Percentiles rank a stretch among this genome's conserved stretches.
Conservation (phyloP, 345 rosid genomes). For the Aegle marmelos region DNA sequence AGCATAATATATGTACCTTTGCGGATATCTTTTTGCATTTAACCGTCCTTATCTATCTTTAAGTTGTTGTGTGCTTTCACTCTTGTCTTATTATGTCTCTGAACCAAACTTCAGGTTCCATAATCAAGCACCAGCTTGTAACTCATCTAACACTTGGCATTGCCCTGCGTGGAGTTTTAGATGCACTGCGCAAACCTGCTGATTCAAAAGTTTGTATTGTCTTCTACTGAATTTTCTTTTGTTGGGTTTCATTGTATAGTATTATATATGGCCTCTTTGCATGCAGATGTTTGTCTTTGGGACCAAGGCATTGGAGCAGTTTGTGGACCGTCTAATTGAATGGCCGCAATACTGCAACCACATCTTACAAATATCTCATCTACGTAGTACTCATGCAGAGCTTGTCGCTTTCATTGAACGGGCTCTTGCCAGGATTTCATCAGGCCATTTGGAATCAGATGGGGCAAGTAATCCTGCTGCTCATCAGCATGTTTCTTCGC, state of each 20-base stretch:
- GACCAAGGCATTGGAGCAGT: constrained; percentile 92
- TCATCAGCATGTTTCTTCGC: constrained; percentile 51
- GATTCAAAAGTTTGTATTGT: constrained; percentile 82
- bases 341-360: constrained; percentile 99
- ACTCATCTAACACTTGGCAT: constrained; percentile 88
- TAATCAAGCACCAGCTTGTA: constrained; percentile 95
- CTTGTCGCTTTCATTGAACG: constrained; percentile 86
- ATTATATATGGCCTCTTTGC: constrained; percentile 10
- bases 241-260: constrained; percentile 7
- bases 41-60: neutral
- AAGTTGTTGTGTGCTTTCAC: neutral
- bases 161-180: constrained; percentile 90
- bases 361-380: constrained; percentile 94
- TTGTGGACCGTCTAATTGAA: constrained; percentile 89
- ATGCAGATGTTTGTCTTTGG: constrained; percentile 96
- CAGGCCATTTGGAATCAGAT: constrained; percentile 73
- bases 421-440: constrained; percentile 80
- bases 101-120: constrained; percentile 60
- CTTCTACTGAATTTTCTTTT: neutral
- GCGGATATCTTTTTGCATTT: neutral
- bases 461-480: constrained; percentile 35
- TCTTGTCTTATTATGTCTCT: constrained; percentile 11
- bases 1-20: neutral
- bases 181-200: constrained; percentile 93
- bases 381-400: constrained; percentile 77